Base-by-base conservation (phyloP, 768 basidiomycete species). In the Leccinum incarnatum region DNA sequence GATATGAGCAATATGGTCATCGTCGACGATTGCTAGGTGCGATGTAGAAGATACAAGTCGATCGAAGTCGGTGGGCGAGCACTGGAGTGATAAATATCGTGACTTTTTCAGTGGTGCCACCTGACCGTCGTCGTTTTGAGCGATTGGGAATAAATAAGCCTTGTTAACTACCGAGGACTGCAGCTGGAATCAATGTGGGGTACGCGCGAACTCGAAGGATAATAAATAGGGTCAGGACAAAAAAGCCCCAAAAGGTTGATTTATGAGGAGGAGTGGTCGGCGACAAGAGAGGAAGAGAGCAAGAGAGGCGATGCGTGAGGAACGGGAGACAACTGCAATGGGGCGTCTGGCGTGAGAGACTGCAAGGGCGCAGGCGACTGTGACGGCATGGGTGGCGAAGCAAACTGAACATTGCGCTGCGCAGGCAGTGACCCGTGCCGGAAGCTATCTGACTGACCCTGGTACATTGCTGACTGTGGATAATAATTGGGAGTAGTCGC, bases 401-500 rank as follows among this genome's bases (percentile, higher is more conserved):
- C 58, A 63, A 72, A 70, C 42, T 63, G 67, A 23, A 57, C 54
- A 55, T 63, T 68, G 54, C 69, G 74, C 52, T 66, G 72, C 32
- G 60, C 23, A 12, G 72, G 72, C 49, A 73, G 62, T 57, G 74
- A 72, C 9, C 68, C 71, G 2, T 75, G 70, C 53, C 70, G 75
- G 40, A 72, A 59, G 21, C 14, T 60, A 0, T 71, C 71, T 51
- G 71, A 61, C 19, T 74, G 73, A 47, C 68, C 65, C 55, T 69
- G 69, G 45, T 70, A 73, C 21, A 65, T 30, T 1, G 63, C 54
- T 4, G 69, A 61, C 57, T 72, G 72, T 27, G 72, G 57, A 47
- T 76, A 75, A 60, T 77, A 75, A 57, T 62, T 67, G 2, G 74
- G 73, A 10, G 65, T 47, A 27, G 74, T 68, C 23, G 70, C 67